Evolutionary conservation across 176 grass and related monocot species (phyloP).

Genomic region (Puccinellia tenuiflora): DNA sequence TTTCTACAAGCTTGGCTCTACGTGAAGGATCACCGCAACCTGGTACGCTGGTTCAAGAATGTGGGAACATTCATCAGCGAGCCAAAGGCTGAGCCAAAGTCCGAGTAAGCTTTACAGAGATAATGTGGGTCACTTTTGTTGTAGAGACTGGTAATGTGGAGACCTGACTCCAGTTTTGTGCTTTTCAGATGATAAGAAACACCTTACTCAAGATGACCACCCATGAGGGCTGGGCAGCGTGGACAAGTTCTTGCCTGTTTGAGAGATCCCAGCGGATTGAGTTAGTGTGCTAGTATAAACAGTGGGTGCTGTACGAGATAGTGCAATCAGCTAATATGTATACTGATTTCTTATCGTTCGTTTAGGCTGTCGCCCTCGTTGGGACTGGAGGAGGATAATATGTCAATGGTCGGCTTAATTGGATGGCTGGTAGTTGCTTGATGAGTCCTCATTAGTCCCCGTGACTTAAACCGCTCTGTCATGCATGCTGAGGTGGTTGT

Average conservation of each 20-base stretch:
- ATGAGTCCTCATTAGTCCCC: constrained; percentile 9
- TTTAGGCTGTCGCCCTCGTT: background rate
- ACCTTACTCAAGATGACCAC: background rate
- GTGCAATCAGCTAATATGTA: background rate
- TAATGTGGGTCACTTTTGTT: background rate
- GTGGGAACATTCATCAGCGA: constrained; percentile 58
- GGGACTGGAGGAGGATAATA: background rate
- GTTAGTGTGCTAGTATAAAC: background rate
- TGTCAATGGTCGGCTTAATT: background rate
- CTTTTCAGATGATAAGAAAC: constrained; percentile 16
- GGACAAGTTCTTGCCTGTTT: background rate
- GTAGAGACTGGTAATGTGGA: no score
- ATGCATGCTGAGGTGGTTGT: constrained; percentile 11
- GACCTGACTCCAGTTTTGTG: background rate
- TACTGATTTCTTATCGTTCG: background rate
- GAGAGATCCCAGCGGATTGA: background rate
- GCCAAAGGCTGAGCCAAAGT: constrained; percentile 48
- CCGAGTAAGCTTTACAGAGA: constrained; percentile 28
- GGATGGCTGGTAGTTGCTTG: background rate
- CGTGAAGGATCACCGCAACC: constrained; percentile 93
- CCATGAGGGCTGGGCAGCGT: background rate
- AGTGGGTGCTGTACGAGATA: background rate
- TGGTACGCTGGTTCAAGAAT: constrained; percentile 85
- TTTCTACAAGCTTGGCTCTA: constrained; percentile 99
- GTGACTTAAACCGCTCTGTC: background rate